phyloP scores from a whole-genome alignment of 805 yeast genomes.

The Cyberlindnera sargentensis region DNA sequence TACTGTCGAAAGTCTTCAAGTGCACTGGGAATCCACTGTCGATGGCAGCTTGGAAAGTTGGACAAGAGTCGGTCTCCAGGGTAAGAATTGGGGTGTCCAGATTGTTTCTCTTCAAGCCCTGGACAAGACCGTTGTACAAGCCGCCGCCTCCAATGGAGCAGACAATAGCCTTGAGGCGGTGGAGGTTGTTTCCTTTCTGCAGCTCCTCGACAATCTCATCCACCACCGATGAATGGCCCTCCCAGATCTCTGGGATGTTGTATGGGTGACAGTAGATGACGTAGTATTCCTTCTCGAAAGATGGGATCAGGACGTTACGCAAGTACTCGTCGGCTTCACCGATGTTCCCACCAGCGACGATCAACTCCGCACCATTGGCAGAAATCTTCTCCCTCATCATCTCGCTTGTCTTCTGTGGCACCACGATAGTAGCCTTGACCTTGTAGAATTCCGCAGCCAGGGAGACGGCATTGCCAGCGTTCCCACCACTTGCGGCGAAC shows the following conservation, averaged over 20 bases:
- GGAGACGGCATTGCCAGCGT: slow-evolving; percentile 51
- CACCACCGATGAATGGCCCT: slow-evolving; percentile 43
- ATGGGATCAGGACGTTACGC: slow-evolving; percentile 24
- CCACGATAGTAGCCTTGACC: slow-evolving; percentile 46
- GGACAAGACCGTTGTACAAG: slow-evolving; percentile 42
- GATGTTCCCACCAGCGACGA: slow-evolving; percentile 39
- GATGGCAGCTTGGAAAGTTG: slow-evolving; percentile 48
- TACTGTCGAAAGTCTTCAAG: slow-evolving; percentile 39
- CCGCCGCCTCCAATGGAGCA: slow-evolving; percentile 59
- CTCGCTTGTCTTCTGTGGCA: slow-evolving; percentile 43
- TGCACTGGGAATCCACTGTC: slow-evolving; percentile 36
- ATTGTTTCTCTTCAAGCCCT: slow-evolving; percentile 34
- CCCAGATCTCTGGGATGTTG: slow-evolving; percentile 45
- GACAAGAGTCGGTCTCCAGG: slow-evolving; percentile 58
- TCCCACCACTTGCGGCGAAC: slow-evolving; percentile 50
- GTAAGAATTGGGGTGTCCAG: slow-evolving; percentile 37
- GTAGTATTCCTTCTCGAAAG: slow-evolving; percentile 17
- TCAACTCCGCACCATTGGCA: slow-evolving; percentile 43
- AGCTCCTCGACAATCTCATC: slow-evolving; percentile 34
- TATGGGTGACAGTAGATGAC: slow-evolving; percentile 52
- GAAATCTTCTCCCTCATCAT: slow-evolving; percentile 40
- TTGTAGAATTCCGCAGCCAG: slow-evolving; percentile 33
- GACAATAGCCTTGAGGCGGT: slow-evolving; percentile 36
- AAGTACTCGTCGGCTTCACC: slow-evolving; percentile 45
- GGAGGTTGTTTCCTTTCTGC: slow-evolving; percentile 17